Percentiles rank a stretch among this genome's conserved stretches.
phyloP scores from a whole-genome alignment of 2,329 filamentous ascomycete genomes.

The Fusarium neocosmosporiellum region DNA sequence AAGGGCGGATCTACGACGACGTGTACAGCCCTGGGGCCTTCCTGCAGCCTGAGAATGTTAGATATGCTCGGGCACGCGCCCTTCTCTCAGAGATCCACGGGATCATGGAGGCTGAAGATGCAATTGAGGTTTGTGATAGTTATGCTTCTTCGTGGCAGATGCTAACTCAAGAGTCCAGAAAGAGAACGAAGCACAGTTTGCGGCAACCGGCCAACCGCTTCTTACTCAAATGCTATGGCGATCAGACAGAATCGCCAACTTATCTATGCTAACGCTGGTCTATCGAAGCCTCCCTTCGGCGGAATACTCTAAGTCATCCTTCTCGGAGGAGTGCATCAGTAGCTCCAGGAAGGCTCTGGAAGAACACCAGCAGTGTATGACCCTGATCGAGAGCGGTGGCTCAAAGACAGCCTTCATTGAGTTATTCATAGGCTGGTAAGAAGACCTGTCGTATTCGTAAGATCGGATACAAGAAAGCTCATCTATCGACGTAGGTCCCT shows the following conservation, averaged over 20 bases:
- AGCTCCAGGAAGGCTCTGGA: constrained; percentile 32
- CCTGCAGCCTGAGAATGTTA: constrained; percentile 26
- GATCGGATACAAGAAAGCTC: background rate
- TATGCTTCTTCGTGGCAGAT: background rate
- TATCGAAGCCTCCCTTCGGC: constrained; percentile 39
- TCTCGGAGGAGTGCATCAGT: constrained; percentile 39
- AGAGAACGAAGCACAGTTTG: background rate
- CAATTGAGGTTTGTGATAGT: background rate
- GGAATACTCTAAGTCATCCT: constrained; percentile 15
- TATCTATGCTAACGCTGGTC: constrained; percentile 41
- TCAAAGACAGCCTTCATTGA: constrained; percentile 1
- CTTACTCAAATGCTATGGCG: background rate
- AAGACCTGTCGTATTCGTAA: background rate
- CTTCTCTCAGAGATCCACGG: constrained; percentile 16
- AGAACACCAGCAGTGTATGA: constrained; percentile 22
- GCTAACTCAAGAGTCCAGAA: background rate
- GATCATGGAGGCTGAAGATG: background rate
- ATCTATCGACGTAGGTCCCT: constrained; percentile 20
- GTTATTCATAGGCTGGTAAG: constrained; percentile 18
- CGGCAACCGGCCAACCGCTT: background rate
- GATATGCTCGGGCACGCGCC: constrained; percentile 24
- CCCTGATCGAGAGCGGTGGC: background rate
- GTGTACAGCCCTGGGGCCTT: constrained; percentile 43
- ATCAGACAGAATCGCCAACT: constrained; percentile 28
- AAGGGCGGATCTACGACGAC: constrained; percentile 43